phyloP scores from a whole-genome alignment of 257 asterid genomes.

The Gynochthodes officinalis region DNA sequence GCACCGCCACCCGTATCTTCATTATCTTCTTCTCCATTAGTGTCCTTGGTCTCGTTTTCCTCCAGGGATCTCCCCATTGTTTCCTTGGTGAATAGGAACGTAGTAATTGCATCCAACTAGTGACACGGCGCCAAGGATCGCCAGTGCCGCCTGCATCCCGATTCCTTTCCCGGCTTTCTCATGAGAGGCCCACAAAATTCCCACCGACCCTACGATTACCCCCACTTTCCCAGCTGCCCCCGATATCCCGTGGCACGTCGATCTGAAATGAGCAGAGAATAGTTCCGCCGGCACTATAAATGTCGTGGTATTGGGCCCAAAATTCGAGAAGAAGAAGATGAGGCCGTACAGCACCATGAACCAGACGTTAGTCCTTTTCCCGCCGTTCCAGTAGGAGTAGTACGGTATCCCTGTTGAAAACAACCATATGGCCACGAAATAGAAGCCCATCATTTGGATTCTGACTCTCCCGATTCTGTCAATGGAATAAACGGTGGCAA shows the following conservation, averaged over 20 bases:
- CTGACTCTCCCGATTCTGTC: constrained; percentile 51
- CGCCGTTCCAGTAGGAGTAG: constrained; percentile 21
- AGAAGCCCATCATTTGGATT: constrained; percentile 52
- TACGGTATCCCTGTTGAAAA: constrained; percentile 46
- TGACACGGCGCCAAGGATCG: constrained; percentile 43
- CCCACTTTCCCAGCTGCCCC: constrained; percentile 52
- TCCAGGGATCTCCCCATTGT: constrained; percentile 56
- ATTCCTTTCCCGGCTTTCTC: constrained; percentile 9
- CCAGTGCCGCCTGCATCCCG: constrained; percentile 38
- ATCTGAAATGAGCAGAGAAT: constrained; percentile 52
- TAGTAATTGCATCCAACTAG: constrained; percentile 28
- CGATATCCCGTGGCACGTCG: constrained; percentile 50
- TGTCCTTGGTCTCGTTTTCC: constrained; percentile 38
- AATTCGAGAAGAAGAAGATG: constrained; percentile 50
- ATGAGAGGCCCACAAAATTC: constrained; percentile 41
- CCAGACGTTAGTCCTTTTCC: constrained; percentile 19
- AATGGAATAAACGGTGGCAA: constrained; percentile 46
- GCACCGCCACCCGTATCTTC: constrained; percentile 10
- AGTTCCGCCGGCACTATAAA: constrained; percentile 58
- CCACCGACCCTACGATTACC: constrained; percentile 44
- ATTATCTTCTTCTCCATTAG: constrained; percentile 5
- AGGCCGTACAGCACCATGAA: constrained; percentile 47
- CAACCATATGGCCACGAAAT: constrained; percentile 40
- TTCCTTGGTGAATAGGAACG: constrained; percentile 39
- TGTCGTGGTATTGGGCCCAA: constrained; percentile 62